Conservation (phyloP, 108 stramenopile species). For the Cyclotella kingstonii region DNA sequence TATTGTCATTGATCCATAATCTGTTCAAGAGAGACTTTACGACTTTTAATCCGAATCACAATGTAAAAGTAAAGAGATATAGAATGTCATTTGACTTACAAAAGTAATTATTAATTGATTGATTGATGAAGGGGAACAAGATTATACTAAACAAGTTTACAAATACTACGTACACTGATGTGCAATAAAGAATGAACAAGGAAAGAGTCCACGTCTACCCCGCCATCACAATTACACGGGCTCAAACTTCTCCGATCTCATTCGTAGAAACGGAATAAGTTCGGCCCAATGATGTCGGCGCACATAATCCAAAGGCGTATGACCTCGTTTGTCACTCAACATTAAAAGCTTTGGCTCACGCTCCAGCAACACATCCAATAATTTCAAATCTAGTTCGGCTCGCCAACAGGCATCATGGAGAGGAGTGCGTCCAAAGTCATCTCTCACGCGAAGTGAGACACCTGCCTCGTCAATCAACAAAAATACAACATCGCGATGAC, state of each 20-base stretch:
- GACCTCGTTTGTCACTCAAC: slow-evolving; percentile 55
- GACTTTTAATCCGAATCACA: too few relatives aligned
- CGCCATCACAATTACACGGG: slow-evolving; percentile 13
- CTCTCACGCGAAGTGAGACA: slow-evolving; percentile 57
- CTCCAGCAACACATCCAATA: slow-evolving; percentile 51
- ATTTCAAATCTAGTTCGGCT: slow-evolving; percentile 48
- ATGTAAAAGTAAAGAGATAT: too few relatives aligned
- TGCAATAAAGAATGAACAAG: too few relatives aligned
- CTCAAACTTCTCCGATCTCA: slow-evolving; percentile 33
- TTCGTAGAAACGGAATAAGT: slow-evolving; percentile 29
- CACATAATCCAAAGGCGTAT: slow-evolving; percentile 51
- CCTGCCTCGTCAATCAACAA: slow-evolving; percentile 65
- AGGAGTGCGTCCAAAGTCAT: slow-evolving; percentile 83
- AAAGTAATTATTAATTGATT: too few relatives aligned
- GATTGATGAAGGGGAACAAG: too few relatives aligned
- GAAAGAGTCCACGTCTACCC: too few relatives aligned
- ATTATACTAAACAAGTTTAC: too few relatives aligned
- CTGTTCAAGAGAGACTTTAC: too few relatives aligned
- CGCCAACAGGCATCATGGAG: slow-evolving; percentile 87
- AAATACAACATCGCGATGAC: slow-evolving; percentile 48
- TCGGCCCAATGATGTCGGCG: slow-evolving; percentile 49
- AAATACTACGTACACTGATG: too few relatives aligned
- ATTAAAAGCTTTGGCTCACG: slow-evolving; percentile 44
- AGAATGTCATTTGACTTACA: too few relatives aligned
- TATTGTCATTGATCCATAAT: too few relatives aligned